Conservation (phyloP, 2,329 filamentous ascomycete genomes). For the Thelonectria discophora region DNA sequence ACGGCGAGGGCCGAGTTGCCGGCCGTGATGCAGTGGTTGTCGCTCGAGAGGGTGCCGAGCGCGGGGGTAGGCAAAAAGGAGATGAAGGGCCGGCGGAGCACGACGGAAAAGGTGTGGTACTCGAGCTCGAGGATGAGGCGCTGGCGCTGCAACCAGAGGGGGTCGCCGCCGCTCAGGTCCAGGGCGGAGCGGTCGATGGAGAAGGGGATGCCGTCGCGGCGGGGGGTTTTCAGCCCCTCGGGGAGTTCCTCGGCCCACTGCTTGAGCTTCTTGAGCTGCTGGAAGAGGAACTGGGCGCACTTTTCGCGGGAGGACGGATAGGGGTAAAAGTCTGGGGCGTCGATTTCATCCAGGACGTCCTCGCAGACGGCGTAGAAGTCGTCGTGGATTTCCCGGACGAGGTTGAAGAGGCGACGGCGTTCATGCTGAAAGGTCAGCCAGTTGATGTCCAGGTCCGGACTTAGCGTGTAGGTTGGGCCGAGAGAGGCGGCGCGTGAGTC, state of each 20-base stretch:
- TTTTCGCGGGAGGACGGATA: conserved; percentile 38
- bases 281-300: conserved; percentile 39
- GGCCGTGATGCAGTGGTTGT: conserved; percentile 37
- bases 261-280: conserved; percentile 45
- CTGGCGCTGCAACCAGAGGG: conserved; percentile 53
- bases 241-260: conserved; percentile 47
- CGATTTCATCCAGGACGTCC: conserved; percentile 24
- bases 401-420: conserved; percentile 27
- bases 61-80: conserved; percentile 46
- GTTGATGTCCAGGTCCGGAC: conserved; percentile 22
- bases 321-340: conserved; percentile 35
- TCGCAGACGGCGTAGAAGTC: conserved; percentile 32
- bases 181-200: conserved; percentile 49
- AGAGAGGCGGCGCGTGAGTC: conserved; percentile 23
- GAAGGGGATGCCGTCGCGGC: conserved; percentile 47
- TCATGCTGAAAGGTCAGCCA: conserved; percentile 38
- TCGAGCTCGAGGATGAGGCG: conserved; percentile 54
- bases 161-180: conserved; percentile 46
- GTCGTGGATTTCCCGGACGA: conserved; percentile 31
- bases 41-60: conserved; percentile 38
- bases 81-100: conserved; percentile 53
- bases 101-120: conserved; percentile 52
- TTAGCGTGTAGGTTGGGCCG: conserved; percentile 33
- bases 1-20: conserved; percentile 41
- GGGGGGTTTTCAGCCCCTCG: conserved; percentile 47